phyloP scores from a whole-genome alignment of 2,329 filamentous ascomycete genomes.

The Ceratocystis alfenasii region DNA sequence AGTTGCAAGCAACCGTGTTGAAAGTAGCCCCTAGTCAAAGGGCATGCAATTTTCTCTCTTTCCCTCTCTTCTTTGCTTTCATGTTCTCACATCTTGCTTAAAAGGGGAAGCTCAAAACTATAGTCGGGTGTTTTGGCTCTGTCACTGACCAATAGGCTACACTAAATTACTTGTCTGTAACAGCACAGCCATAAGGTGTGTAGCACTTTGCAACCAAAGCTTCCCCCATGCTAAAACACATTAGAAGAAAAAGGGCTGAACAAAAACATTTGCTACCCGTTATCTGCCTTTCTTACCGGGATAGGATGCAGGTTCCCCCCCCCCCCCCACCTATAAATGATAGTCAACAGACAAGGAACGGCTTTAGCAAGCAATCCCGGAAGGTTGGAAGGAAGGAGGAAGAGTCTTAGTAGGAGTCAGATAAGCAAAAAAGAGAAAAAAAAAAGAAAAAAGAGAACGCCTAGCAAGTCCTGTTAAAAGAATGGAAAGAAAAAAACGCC shows the following conservation, averaged over 20 bases:
- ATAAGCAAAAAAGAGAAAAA: background rate
- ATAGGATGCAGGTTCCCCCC: background rate
- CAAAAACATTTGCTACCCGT: background rate
- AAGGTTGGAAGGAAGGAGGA: background rate
- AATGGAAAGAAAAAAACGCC: background rate
- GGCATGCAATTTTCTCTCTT: background rate
- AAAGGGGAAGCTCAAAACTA: background rate
- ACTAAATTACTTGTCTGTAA: background rate
- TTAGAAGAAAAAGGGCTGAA: background rate
- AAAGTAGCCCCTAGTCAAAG: background rate
- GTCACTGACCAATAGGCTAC: background rate
- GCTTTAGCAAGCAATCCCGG: background rate
- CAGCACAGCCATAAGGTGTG: background rate
- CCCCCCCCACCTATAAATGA: background rate
- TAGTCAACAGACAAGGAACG: background rate
- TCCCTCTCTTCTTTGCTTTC: background rate
- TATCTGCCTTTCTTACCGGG: background rate
- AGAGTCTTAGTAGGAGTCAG: background rate
- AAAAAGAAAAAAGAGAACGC: background rate
- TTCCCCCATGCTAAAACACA: background rate
- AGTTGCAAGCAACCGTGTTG: background rate
- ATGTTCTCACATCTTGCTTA: no score
- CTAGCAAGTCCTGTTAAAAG: background rate
- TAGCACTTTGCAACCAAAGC: conserved; percentile 2
- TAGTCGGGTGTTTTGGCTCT: background rate